phyloP scores from a whole-genome alignment of 2,329 filamentous ascomycete species.

The Metarhizium sp. region DNA sequence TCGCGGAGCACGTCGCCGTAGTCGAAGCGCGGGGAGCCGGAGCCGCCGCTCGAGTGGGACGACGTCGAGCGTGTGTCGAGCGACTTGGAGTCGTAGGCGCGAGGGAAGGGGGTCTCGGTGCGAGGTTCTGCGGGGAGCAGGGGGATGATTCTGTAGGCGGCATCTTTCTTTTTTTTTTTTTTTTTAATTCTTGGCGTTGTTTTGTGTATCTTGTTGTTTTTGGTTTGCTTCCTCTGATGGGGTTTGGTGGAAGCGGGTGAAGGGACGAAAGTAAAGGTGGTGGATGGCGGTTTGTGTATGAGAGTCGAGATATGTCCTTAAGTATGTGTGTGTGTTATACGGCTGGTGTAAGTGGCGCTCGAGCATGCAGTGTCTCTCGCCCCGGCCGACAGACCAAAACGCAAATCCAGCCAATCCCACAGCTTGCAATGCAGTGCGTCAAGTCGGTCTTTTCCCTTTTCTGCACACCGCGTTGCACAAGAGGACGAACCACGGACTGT shows the following conservation, averaged over 20 bases:
- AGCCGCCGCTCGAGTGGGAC: conserved; percentile 3
- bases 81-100: conserved; percentile 15
- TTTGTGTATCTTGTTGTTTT: neutral
- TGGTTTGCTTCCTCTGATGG: neutral
- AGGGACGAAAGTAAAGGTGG: no score
- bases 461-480: no score
- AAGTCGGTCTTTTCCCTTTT: no score
- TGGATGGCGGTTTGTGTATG: no score
- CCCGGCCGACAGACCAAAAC: neutral
- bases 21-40: conserved; percentile 17
- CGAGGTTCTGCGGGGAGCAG: conserved; percentile 22
- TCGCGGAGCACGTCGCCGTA: conserved; percentile 45
- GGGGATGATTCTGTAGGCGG: conserved; percentile 19
- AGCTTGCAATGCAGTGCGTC: conserved; percentile 4
- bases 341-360: no score
- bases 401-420: conserved; percentile 6
- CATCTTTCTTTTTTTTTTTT: neutral
- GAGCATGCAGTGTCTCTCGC: neutral
- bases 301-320: no score
- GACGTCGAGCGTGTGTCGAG: conserved; percentile 13
- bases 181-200: neutral
- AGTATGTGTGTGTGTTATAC: no score
- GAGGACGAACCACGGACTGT: no score
- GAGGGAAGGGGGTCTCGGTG: conserved; percentile 14
- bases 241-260: neutral